Evolutionary conservation across 2,329 filamentous ascomycete genomes (phyloP).

Genomic region (Botrytis byssoidea): DNA sequence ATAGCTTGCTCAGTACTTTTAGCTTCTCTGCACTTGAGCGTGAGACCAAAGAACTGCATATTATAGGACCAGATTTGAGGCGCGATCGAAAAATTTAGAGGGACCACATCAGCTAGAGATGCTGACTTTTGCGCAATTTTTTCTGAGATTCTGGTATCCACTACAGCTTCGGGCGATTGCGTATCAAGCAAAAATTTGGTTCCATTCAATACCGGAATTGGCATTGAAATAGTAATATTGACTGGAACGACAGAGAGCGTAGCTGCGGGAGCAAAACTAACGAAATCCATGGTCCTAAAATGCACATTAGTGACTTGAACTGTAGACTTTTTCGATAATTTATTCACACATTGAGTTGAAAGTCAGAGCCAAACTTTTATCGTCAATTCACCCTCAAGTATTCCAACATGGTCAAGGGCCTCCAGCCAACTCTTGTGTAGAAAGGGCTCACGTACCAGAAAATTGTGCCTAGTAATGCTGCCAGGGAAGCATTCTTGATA

Average conservation of each 20-base stretch:
- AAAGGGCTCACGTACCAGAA: background rate
- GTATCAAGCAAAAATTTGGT: background rate
- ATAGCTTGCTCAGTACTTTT: background rate
- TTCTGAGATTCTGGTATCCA: background rate
- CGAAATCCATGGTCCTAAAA: slow-evolving; percentile 17
- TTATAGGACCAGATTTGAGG: slow-evolving; percentile 21
- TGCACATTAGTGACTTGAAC: background rate
- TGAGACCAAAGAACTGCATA: slow-evolving; percentile 26
- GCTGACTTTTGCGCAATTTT: slow-evolving; percentile 19
- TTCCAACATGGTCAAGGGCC: no score
- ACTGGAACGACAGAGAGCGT: slow-evolving; percentile 19
- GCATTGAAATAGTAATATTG: background rate
- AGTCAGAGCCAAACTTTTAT: no score
- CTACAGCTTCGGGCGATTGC: background rate
- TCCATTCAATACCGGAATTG: background rate
- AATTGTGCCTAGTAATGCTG: background rate
- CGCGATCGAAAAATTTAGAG: slow-evolving; percentile 10
- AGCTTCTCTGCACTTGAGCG: slow-evolving; percentile 19
- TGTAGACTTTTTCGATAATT: no score
- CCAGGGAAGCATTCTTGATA: background rate
- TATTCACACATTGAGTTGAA: no score
- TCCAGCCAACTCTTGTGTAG: no score
- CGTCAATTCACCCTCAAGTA: no score
- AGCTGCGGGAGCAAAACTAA: slow-evolving; percentile 15
- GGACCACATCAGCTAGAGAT: slow-evolving; percentile 13